phyloP scores from a whole-genome alignment of 2,329 filamentous ascomycete species.

The Lojkania enalia region DNA sequence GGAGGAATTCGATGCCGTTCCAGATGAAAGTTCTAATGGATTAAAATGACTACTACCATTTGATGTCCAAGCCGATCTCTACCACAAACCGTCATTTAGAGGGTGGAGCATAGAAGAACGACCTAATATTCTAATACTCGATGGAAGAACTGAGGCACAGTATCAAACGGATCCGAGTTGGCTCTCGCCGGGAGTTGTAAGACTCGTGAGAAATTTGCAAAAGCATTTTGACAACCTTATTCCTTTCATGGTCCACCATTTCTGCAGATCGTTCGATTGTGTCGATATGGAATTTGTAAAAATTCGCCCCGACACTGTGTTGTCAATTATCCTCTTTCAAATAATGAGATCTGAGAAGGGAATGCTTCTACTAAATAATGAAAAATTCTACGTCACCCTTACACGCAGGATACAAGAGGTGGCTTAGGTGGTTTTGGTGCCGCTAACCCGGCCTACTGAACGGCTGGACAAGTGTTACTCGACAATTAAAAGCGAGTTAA shows the following conservation, averaged over 20 bases:
- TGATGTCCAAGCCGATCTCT: slow-evolving; percentile 1
- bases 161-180: slow-evolving; percentile 1
- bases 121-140: neutral
- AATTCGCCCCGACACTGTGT: neutral
- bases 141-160: slow-evolving; percentile 2
- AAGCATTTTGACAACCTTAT: neutral
- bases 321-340: slow-evolving; percentile 4
- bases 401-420: no score
- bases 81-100: neutral
- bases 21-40: neutral
- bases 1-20: neutral
- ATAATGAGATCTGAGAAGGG: neutral
- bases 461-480: no score
- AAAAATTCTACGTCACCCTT: no score
- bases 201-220: neutral
- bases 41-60: neutral
- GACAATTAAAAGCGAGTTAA: no score
- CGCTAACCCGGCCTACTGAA: no score
- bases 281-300: neutral
- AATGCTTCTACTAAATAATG: no score
- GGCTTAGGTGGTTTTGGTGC: no score
- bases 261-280: neutral
- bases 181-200: neutral
- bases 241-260: neutral
- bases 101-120: neutral